A percentile compares a stretch with the other conserved stretches of the same genome.
phyloP scores from a whole-genome alignment of 176 grass and related monocot genomes.

The Eleusine indica region DNA sequence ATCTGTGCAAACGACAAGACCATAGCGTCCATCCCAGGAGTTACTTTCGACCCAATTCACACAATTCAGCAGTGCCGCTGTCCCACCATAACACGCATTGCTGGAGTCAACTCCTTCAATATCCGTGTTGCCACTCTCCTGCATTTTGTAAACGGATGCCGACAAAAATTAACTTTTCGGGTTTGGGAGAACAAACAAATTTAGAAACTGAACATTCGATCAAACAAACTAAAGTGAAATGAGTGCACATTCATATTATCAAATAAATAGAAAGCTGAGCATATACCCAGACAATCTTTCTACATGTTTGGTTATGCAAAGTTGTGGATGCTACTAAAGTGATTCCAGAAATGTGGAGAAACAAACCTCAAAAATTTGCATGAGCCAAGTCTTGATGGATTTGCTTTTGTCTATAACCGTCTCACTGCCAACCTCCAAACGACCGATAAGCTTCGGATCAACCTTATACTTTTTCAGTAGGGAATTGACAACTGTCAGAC shows the following conservation, averaged over 20 bases:
- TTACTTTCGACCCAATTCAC: constrained; percentile 89
- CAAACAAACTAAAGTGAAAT: background rate
- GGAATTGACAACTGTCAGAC: constrained; percentile 71
- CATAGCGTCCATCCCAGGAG: constrained; percentile 84
- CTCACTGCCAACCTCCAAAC: constrained; percentile 80
- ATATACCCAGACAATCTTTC: background rate
- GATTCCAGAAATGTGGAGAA: background rate
- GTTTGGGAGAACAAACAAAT: background rate
- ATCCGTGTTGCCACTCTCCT: constrained; percentile 77
- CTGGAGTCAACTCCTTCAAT: constrained; percentile 85
- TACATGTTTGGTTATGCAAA: background rate
- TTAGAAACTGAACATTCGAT: background rate
- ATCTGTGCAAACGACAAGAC: constrained; percentile 81
- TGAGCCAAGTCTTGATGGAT: constrained; percentile 88
- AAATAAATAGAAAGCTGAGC: background rate
- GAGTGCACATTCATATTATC: background rate
- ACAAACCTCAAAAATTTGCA: constrained; percentile 87
- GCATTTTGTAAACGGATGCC: constrained; percentile 30
- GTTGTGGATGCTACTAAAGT: background rate
- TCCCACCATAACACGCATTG: constrained; percentile 84
- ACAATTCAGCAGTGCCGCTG: constrained; percentile 73
- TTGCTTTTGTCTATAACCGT: constrained; percentile 98
- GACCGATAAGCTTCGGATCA: constrained; percentile 75
- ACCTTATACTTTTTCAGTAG: constrained; percentile 76
- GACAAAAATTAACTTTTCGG: background rate